Evolutionary conservation across 1,284 basidiomycete species (phyloP).

Genomic region (Crocinoboletus sp.): DNA sequence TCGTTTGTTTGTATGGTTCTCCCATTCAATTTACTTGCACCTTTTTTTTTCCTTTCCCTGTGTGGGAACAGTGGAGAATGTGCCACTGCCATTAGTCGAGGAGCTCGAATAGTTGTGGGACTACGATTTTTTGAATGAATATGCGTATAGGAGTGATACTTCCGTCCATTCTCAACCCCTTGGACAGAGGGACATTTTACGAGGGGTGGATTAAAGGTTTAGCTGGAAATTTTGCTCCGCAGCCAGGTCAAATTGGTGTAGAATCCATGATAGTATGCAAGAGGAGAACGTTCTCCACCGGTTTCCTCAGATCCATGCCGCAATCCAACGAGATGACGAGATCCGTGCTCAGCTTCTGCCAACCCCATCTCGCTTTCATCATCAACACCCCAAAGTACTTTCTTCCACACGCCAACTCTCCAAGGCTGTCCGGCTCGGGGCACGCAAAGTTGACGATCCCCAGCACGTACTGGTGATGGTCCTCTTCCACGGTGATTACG

Average conservation of each 20-base stretch:
- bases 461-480: constrained; percentile 7
- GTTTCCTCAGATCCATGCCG: not conserved
- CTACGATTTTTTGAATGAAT: not conserved
- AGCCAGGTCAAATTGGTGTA: not conserved
- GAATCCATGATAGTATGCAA: constrained; percentile 3
- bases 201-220: no score
- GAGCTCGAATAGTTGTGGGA: constrained; percentile 11
- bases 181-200: no score
- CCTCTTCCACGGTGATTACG: not conserved
- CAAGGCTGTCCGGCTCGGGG: not conserved
- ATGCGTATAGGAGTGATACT: not conserved
- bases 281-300: constrained; percentile 2
- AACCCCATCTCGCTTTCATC: constrained; percentile 10
- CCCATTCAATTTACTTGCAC: not conserved
- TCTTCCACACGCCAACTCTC: constrained; percentile 1
- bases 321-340: constrained; percentile 7
- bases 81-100: constrained; percentile 5
- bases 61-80: constrained; percentile 7
- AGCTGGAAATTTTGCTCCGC: no score
- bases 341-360: constrained; percentile 14
- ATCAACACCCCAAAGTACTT: constrained; percentile 13
- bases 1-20: constrained; percentile 15
- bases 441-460: constrained; percentile 11
- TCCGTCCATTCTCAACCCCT: no score
- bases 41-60: not conserved